phyloP scores from a whole-genome alignment of 1,139 yeast genomes.

The Blastobotrys aristatus region DNA sequence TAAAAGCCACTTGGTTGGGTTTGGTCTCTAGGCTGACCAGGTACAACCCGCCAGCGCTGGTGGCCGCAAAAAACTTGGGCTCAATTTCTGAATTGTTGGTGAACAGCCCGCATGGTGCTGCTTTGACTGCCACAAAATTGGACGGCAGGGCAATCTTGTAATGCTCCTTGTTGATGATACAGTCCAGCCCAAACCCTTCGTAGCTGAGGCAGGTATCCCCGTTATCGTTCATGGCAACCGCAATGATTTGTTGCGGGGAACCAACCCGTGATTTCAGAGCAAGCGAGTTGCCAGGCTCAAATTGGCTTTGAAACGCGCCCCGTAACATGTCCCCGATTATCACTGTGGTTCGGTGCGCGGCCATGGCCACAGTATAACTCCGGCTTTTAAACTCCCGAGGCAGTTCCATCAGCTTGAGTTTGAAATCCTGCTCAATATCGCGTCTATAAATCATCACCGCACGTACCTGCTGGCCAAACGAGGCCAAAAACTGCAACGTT shows the following conservation, averaged over 20 bases:
- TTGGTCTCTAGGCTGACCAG: neutral
- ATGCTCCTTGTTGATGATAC: neutral
- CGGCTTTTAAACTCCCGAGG: conserved; percentile 9
- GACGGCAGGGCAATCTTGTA: neutral
- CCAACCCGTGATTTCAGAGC: neutral
- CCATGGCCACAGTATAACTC: conserved; percentile 8
- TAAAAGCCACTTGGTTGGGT: neutral
- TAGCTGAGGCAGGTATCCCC: neutral
- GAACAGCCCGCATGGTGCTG: neutral
- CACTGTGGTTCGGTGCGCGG: neutral
- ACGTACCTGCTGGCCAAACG: conserved; percentile 10
- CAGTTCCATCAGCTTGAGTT: conserved; percentile 8
- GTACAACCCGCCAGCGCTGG: conserved; percentile 2
- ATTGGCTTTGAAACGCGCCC: conserved; percentile 3
- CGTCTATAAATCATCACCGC: conserved; percentile 3
- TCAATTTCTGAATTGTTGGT: neutral
- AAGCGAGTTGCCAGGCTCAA: conserved; percentile 2
- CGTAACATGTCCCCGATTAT: conserved; percentile 13
- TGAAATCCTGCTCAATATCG: conserved; percentile 8
- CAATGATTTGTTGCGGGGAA: neutral
- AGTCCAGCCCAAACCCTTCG: neutral
- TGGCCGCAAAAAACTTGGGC: conserved; percentile 1
- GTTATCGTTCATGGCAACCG: conserved; percentile 1
- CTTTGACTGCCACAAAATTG: neutral
- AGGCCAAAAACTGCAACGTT: conserved; percentile 10